phyloP scores from a whole-genome alignment of 192 early-diverging fungal species.

The Gonapodya prolifera region DNA sequence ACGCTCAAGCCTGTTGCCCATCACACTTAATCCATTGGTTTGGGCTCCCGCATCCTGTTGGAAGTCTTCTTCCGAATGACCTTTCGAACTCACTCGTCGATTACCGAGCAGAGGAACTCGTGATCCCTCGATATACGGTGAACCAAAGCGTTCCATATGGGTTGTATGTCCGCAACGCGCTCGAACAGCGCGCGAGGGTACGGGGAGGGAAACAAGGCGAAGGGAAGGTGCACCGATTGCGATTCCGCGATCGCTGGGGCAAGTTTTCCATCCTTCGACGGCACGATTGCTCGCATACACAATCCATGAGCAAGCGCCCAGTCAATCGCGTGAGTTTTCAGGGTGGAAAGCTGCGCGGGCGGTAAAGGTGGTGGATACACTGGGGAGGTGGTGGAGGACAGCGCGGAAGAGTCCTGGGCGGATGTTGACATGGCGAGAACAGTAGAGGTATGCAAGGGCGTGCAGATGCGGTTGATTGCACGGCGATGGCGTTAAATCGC shows the following conservation, averaged over 20 bases:
- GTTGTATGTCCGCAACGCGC: slow-evolving; percentile 60
- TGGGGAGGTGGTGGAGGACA: background rate
- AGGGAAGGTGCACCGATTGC: slow-evolving; percentile 63
- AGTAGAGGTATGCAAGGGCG: no score
- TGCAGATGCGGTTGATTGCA: no score
- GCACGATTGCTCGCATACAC: slow-evolving; percentile 50
- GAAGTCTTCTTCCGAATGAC: background rate
- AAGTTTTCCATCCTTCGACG: slow-evolving; percentile 4
- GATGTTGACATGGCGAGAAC: no score
- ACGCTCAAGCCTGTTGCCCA: no score
- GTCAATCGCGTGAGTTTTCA: slow-evolving; percentile 43
- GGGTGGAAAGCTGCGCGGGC: background rate
- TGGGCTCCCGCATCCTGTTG: background rate
- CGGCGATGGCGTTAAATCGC: no score
- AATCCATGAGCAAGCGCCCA: slow-evolving; percentile 75
- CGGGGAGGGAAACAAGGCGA: slow-evolving; percentile 74
- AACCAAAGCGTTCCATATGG: slow-evolving; percentile 67
- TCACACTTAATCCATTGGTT: no score
- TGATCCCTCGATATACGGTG: slow-evolving; percentile 64
- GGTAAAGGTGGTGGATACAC: background rate
- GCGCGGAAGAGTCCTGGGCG: no score
- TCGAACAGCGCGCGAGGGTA: slow-evolving; percentile 64
- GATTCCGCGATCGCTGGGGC: slow-evolving; percentile 14
- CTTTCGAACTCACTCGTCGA: slow-evolving; percentile 40
- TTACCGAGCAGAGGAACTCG: slow-evolving; percentile 54